A percentile compares a stretch with the other conserved stretches of the same genome.
Conservation (phyloP, 2,329 filamentous ascomycete species). For the Cephalotrichum gorgonifer region DNA sequence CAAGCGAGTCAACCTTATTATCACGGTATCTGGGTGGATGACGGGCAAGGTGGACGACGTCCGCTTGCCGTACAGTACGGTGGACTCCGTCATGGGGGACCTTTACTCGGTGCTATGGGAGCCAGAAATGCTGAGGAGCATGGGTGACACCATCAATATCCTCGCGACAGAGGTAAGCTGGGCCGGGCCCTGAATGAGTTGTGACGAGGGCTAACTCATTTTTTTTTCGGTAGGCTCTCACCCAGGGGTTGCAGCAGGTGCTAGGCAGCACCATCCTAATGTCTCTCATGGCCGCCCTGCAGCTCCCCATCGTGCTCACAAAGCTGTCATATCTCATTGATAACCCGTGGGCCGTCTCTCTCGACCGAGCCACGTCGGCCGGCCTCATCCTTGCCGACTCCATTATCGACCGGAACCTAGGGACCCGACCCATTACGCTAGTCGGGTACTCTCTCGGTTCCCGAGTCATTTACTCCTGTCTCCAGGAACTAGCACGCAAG, state of each 20-base stretch:
- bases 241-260: constrained; percentile 91
- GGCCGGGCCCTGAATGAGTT: neutral
- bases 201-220: constrained; percentile 14
- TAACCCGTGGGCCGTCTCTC: constrained; percentile 96
- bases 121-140: constrained; percentile 93
- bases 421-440: constrained; percentile 81
- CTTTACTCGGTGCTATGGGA: constrained; percentile 97
- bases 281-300: constrained; percentile 82
- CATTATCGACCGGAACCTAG: constrained; percentile 81
- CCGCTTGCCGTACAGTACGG: constrained; percentile 86
- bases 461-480: constrained; percentile 82
- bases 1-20: constrained; percentile 89
- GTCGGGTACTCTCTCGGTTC: constrained; percentile 91
- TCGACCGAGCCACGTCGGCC: constrained; percentile 78
- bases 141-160: constrained; percentile 98
- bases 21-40: constrained; percentile 97
- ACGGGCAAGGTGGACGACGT: constrained; percentile 96
- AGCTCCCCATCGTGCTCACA: constrained; percentile 82
- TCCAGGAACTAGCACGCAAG: constrained; percentile 75
- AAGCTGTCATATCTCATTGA: constrained; percentile 96
- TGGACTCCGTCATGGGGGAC: constrained; percentile 96
- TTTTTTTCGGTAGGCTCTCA: constrained; percentile 60
- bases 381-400: constrained; percentile 93
- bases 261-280: constrained; percentile 82
- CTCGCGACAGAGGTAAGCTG: constrained; percentile 83